Conservation (phyloP, 208 protist genomes). For the Herpetomonas samuelpessoai region DNA sequence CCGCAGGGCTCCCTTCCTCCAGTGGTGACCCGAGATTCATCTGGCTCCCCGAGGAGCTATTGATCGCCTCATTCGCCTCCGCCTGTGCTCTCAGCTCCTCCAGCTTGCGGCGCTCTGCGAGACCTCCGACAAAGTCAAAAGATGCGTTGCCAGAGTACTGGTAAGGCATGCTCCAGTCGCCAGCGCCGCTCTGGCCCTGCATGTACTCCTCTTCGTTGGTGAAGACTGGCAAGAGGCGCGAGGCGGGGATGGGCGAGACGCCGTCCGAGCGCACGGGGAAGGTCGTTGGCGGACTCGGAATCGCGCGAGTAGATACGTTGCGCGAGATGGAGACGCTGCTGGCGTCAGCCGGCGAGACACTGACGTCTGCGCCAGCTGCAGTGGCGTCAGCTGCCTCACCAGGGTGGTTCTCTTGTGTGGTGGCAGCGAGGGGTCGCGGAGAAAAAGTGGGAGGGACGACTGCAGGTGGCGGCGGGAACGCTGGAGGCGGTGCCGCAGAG, state of each 20-base stretch:
- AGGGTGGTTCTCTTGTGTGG: background rate
- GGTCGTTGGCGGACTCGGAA: background rate
- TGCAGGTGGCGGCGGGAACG: background rate
- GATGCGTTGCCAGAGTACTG: conserved; percentile 52
- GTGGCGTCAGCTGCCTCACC: background rate
- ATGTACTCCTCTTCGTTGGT: background rate
- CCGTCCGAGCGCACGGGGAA: background rate
- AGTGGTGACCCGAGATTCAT: background rate
- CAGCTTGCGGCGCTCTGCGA: conserved; percentile 29
- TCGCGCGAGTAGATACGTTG: background rate
- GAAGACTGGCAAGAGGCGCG: background rate
- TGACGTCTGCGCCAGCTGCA: background rate
- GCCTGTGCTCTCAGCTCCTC: conserved; percentile 15
- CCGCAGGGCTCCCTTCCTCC: background rate
- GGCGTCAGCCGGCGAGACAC: background rate
- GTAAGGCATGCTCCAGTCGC: conserved; percentile 13
- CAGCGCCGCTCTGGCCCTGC: background rate
- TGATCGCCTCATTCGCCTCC: background rate
- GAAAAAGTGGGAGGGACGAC: background rate
- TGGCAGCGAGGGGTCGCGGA: background rate
- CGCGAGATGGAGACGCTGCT: background rate
- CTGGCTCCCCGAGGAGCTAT: background rate
- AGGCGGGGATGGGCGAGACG: background rate
- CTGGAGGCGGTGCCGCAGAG: background rate
- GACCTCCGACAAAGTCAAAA: conserved; percentile 41